These are phyloP conservation scores for Rhizophora apiculata DNA, from an alignment of 345 rosid genomes.

Conservation along the genomic window DNA sequence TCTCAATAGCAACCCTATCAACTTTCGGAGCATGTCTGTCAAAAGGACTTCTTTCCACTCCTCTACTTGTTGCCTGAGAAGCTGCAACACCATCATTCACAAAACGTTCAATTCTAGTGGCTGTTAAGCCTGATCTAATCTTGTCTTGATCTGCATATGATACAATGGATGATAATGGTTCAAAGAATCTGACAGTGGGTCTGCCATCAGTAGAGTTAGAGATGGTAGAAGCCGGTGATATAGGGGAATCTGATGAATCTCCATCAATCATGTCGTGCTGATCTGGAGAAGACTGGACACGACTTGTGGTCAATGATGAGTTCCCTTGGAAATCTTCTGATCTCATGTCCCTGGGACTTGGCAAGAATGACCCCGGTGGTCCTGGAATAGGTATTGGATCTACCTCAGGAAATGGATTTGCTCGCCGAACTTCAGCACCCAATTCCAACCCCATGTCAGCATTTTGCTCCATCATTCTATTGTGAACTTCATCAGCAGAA, in stretches of 20 bases:
- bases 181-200: slow-evolving; percentile 34
- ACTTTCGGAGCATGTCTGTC: slow-evolving; percentile 35
- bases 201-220: slow-evolving; percentile 55
- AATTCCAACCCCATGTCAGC: slow-evolving; percentile 33
- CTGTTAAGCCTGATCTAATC: slow-evolving; percentile 30
- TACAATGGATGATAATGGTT: slow-evolving; percentile 37
- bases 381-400: slow-evolving; percentile 97
- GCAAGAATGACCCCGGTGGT: slow-evolving; percentile 94
- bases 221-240: slow-evolving; percentile 68
- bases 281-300: slow-evolving; percentile 73
- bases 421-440: slow-evolving; percentile 44
- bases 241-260: slow-evolving; percentile 79
- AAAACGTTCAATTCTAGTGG: slow-evolving; percentile 28
- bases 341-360: slow-evolving; percentile 86
- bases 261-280: slow-evolving; percentile 63
- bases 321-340: slow-evolving; percentile 90
- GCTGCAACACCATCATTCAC: slow-evolving; percentile 36
- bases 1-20: slow-evolving; percentile 36
- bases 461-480: slow-evolving; percentile 33
- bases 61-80: slow-evolving; percentile 26
- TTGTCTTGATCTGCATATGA: slow-evolving; percentile 35
- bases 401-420: slow-evolving; percentile 65
- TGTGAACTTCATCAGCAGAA: slow-evolving; percentile 48
- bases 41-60: slow-evolving; percentile 27
- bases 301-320: slow-evolving; percentile 79